Conservation (phyloP, 2,329 filamentous ascomycete genomes). For the Hypoxylon sp. region DNA sequence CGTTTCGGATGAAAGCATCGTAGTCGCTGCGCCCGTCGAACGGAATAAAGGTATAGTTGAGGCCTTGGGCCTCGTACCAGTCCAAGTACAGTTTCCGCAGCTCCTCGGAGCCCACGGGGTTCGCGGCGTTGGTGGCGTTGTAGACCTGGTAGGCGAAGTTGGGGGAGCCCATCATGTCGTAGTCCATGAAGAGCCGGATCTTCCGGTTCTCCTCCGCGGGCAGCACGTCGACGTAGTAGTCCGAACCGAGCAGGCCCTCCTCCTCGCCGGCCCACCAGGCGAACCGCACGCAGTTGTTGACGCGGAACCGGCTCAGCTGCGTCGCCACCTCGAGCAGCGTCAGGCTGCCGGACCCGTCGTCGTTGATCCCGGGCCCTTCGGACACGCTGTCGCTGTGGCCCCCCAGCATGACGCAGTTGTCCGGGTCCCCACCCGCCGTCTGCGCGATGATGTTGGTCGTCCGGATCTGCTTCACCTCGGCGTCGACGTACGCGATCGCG, state of each 20-base stretch:
- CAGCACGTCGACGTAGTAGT: conserved; percentile 69
- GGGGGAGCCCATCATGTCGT: conserved; percentile 76
- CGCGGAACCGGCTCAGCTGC: conserved; percentile 66
- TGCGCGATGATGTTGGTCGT: conserved; percentile 74
- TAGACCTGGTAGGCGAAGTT: conserved; percentile 78
- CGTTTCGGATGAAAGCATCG: conserved; percentile 77
- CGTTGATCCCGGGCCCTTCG: conserved; percentile 79
- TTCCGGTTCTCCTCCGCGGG: conserved; percentile 68
- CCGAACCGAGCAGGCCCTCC: conserved; percentile 70
- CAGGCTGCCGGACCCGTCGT: conserved; percentile 77
- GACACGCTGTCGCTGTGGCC: conserved; percentile 72
- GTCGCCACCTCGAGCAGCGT: conserved; percentile 72
- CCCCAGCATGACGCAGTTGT: conserved; percentile 75
- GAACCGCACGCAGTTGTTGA: conserved; percentile 75
- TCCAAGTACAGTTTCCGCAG: conserved; percentile 75
- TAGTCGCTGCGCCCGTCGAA: conserved; percentile 87
- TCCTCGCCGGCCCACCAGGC: conserved; percentile 77
- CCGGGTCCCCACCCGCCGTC: conserved; percentile 66
- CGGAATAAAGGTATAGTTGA: conserved; percentile 76
- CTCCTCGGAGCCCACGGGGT: conserved; percentile 77
- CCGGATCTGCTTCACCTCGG: conserved; percentile 64
- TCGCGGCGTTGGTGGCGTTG: conserved; percentile 75
- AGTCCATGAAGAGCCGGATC: conserved; percentile 76
- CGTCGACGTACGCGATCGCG: conserved; percentile 70
- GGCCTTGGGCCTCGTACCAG: conserved; percentile 71